Evolutionary conservation across 495 filamentous ascomycete genomes (phyloP).

Genomic region (Aspergillus egyptiacus): DNA sequence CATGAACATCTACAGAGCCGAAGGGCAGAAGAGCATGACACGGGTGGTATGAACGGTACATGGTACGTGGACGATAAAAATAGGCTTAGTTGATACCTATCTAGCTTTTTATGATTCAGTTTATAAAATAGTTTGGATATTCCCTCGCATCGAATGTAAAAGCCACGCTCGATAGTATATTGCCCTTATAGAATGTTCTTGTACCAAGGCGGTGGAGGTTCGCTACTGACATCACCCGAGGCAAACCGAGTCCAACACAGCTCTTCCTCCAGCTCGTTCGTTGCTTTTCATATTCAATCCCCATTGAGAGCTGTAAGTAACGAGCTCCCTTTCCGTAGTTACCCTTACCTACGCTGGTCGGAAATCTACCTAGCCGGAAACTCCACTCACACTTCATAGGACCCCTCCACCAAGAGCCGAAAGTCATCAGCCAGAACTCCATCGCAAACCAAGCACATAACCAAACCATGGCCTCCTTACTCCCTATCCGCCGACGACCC

Average conservation of each 20-base stretch:
- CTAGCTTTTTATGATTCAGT: slow-evolving; percentile 3
- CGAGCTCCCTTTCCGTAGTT: too few relatives aligned
- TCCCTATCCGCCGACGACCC: slow-evolving; percentile 17
- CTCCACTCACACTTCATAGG: too few relatives aligned
- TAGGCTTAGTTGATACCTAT: slow-evolving; percentile 5
- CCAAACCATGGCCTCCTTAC: slow-evolving; percentile 24
- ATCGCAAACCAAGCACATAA: background rate
- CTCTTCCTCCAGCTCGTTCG: too few relatives aligned
- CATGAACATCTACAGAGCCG: background rate
- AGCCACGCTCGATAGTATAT: too few relatives aligned
- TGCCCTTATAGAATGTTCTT: too few relatives aligned
- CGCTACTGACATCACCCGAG: slow-evolving; percentile 37
- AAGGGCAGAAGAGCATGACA: background rate
- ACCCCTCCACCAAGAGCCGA: too few relatives aligned
- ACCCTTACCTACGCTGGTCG: too few relatives aligned
- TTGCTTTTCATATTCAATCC: background rate
- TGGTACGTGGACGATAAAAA: background rate
- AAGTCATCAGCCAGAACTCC: background rate
- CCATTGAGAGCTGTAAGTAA: background rate
- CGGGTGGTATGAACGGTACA: background rate
- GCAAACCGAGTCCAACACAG: slow-evolving; percentile 3
- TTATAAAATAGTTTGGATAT: slow-evolving; percentile 1
- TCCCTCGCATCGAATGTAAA: background rate
- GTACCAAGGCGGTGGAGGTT: too few relatives aligned
- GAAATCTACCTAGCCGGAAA: too few relatives aligned